Evolutionary conservation across 306 rosid species (phyloP).

Genomic region (Hippophae gyantsensis): DNA sequence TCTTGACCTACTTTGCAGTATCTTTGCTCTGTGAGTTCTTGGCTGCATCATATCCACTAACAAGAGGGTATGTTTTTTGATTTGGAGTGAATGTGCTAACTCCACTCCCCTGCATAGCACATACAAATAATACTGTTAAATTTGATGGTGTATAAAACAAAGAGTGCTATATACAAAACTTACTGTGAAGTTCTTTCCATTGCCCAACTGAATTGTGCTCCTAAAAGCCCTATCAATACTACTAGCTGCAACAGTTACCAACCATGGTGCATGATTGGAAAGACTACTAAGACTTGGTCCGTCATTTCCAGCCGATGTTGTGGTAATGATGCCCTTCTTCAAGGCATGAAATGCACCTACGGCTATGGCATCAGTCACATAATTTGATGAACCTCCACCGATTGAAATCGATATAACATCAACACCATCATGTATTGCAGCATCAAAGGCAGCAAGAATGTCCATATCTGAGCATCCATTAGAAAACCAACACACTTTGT

Average conservation of each 20-base stretch:
- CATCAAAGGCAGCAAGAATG: slow-evolving; percentile 76
- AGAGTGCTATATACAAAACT: slow-evolving; percentile 19
- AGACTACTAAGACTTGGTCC: slow-evolving; percentile 54
- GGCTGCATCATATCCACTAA: slow-evolving; percentile 58
- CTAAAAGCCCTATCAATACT: slow-evolving; percentile 64
- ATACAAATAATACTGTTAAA: background rate
- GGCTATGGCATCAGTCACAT: slow-evolving; percentile 37
- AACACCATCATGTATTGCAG: slow-evolving; percentile 79
- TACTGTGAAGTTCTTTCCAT: slow-evolving; percentile 50
- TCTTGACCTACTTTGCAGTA: slow-evolving; percentile 35
- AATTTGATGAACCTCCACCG: slow-evolving; percentile 48
- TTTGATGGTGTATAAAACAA: too few species aligned
- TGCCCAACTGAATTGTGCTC: slow-evolving; percentile 54
- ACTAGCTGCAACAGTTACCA: slow-evolving; percentile 82
- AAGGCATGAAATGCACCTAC: slow-evolving; percentile 77
- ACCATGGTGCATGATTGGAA: slow-evolving; percentile 72
- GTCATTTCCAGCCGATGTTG: slow-evolving; percentile 70
- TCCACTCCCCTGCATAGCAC: slow-evolving; percentile 54
- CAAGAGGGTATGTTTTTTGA: slow-evolving; percentile 42
- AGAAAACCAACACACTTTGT: slow-evolving; percentile 77
- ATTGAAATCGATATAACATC: slow-evolving; percentile 81
- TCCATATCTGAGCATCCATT: slow-evolving; percentile 76
- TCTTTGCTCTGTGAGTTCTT: slow-evolving; percentile 29
- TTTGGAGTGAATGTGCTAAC: slow-evolving; percentile 46
- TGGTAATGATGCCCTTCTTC: slow-evolving; percentile 69